phyloP scores from a whole-genome alignment of 805 yeast genomes.

The Candida boidinii region DNA sequence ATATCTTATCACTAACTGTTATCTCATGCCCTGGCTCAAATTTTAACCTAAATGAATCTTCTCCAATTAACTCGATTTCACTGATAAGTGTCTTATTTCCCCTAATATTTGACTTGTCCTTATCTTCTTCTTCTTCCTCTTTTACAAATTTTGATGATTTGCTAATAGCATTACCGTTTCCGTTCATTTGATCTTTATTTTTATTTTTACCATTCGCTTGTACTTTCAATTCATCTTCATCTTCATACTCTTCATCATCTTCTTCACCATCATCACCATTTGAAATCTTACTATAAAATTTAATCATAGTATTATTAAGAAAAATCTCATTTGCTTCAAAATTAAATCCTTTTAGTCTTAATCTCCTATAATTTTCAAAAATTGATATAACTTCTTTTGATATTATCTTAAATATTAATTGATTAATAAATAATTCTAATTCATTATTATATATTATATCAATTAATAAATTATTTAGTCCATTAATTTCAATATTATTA shows the following conservation, averaged over 20 bases:
- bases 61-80: slow-evolving; percentile 24
- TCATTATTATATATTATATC: slow-evolving; percentile 59
- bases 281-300: too few relatives aligned
- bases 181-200: too few relatives aligned
- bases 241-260: too few relatives aligned
- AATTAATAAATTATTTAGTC: slow-evolving; percentile 50
- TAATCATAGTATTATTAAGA: slow-evolving; percentile 13
- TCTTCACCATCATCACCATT: too few relatives aligned
- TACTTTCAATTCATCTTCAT: too few relatives aligned
- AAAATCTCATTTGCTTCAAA: slow-evolving; percentile 15
- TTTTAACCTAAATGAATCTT: too few relatives aligned
- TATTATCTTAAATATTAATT: slow-evolving; percentile 46
- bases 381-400: slow-evolving; percentile 38
- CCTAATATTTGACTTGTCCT: too few relatives aligned
- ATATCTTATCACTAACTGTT: slow-evolving; percentile 25
- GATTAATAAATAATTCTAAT: slow-evolving; percentile 41
- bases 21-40: too few relatives aligned
- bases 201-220: too few relatives aligned
- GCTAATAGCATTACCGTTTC: too few relatives aligned
- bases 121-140: too few relatives aligned
- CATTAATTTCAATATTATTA: slow-evolving; percentile 50
- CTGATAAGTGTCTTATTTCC: slow-evolving; percentile 12
- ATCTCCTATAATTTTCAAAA: slow-evolving; percentile 21
- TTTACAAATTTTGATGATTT: too few relatives aligned
- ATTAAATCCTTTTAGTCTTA: slow-evolving; percentile 25